Conservation (phyloP, 2,329 filamentous ascomycete genomes). For the Fusarium sp. region DNA sequence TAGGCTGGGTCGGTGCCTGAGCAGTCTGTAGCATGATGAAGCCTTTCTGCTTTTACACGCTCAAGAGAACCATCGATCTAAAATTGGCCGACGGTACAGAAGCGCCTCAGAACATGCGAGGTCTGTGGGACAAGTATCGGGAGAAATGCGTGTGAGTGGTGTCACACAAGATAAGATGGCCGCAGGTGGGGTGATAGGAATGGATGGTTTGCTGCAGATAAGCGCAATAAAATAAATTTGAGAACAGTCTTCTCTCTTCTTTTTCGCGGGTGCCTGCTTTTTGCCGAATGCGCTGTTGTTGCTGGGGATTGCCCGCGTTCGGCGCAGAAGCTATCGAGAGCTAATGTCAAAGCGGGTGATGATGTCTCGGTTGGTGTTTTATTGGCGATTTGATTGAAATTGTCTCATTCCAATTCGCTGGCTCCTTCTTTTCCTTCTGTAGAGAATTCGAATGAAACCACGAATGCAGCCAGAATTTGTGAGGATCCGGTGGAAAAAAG, state of each 20-base stretch:
- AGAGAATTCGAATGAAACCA: not conserved
- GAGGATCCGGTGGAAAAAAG: not conserved
- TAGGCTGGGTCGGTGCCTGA: constrained; percentile 27
- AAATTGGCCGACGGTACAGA: constrained; percentile 7
- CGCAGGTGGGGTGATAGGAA: constrained; percentile 11
- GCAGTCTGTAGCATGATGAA: constrained; percentile 36
- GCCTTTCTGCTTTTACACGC: constrained; percentile 4
- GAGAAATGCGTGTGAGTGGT: constrained; percentile 20
- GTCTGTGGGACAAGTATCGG: constrained; percentile 19
- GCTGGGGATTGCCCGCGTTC: constrained; percentile 18
- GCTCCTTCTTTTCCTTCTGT: constrained; percentile 38
- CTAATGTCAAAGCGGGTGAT: constrained; percentile 12
- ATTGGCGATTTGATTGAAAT: constrained; percentile 14
- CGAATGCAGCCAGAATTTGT: constrained; percentile 4
- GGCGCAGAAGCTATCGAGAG: constrained; percentile 12
- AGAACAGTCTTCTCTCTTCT: constrained; percentile 5
- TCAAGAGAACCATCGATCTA: constrained; percentile 30
- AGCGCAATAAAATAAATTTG: constrained; percentile 23
- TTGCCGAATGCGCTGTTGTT: constrained; percentile 21
- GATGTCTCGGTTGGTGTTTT: constrained; percentile 31
- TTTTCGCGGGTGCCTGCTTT: constrained; percentile 21
- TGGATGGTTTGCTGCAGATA: constrained; percentile 37
- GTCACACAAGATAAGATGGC: constrained; percentile 35
- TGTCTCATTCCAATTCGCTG: constrained; percentile 11
- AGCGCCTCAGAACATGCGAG: constrained; percentile 32